Percentiles rank a stretch among this genome's conserved stretches.
phyloP scores from a whole-genome alignment of 2,329 filamentous ascomycete species.

The Aspergillus ruber region DNA sequence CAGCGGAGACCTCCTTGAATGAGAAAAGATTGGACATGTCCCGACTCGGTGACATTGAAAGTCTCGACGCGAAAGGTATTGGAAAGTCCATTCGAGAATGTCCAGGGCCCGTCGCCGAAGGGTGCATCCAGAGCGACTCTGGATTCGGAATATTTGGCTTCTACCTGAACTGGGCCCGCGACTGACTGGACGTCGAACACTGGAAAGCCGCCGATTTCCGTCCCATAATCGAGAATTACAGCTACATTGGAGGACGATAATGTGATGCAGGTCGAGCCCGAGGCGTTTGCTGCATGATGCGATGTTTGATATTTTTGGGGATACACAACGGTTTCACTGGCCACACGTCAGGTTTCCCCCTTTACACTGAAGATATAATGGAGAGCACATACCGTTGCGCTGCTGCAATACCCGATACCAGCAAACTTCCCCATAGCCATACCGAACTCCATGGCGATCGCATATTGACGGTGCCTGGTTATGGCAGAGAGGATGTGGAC shows the following conservation, averaged over 20 bases:
- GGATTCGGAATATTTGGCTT: constrained; percentile 13
- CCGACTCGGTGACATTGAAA: constrained; percentile 10
- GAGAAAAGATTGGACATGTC: constrained; percentile 7
- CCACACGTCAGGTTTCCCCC: neutral
- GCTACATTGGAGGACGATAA: constrained; percentile 1
- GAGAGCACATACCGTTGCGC: neutral
- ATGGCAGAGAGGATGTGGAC: too few relatives aligned
- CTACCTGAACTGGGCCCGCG: constrained; percentile 9
- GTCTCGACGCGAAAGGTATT: constrained; percentile 12
- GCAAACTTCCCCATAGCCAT: neutral
- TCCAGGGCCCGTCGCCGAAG: constrained; percentile 11
- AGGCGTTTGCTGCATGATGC: neutral
- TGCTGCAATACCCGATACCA: neutral
- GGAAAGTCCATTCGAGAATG: constrained; percentile 9
- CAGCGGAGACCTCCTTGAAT: constrained; percentile 13
- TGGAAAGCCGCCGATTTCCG: constrained; percentile 11
- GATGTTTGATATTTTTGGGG: neutral
- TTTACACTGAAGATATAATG: too few relatives aligned
- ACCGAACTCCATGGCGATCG: neutral
- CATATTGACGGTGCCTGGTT: neutral
- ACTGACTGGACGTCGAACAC: constrained; percentile 7
- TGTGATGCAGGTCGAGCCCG: constrained; percentile 4
- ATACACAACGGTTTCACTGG: neutral
- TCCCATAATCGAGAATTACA: constrained; percentile 11
- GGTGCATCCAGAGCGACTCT: constrained; percentile 7